Conservation (phyloP, 179 eudicot species). For the Vitellaria paradoxa region DNA sequence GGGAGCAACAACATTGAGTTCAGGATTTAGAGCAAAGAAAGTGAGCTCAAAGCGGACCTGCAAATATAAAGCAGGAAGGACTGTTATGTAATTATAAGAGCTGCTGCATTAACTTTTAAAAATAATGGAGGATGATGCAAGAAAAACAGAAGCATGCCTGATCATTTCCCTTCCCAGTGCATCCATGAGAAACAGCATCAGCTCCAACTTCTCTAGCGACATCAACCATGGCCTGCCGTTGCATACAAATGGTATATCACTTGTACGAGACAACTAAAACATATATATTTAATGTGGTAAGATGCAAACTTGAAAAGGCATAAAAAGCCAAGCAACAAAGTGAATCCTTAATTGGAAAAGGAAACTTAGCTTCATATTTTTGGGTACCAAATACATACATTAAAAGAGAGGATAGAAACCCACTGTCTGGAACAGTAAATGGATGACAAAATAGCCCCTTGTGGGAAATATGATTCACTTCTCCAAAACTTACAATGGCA, state of each 20-base stretch:
- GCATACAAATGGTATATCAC: background rate
- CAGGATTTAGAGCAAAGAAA: conserved; percentile 84
- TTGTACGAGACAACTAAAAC: background rate
- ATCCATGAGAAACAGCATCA: conserved; percentile 95
- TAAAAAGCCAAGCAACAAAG: background rate
- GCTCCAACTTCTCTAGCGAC: conserved; percentile 95
- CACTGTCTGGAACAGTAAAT: background rate
- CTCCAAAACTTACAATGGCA: background rate
- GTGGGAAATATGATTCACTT: background rate
- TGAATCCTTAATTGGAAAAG: background rate
- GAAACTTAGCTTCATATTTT: background rate
- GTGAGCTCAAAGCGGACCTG: conserved; percentile 97
- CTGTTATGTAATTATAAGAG: background rate
- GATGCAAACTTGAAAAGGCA: background rate
- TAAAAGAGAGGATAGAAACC: background rate
- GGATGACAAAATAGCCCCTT: background rate
- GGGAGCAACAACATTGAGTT: conserved; percentile 83
- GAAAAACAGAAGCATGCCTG: conserved; percentile 42
- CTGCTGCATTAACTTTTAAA: background rate
- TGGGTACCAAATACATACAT: background rate
- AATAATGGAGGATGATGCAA: background rate
- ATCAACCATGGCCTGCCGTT: conserved; percentile 88
- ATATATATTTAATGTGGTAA: background rate
- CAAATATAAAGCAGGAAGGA: conserved; percentile 1
- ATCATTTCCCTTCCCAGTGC: conserved; percentile 96